Evolutionary conservation across 2,329 filamentous ascomycete genomes (phyloP), one percentile per base, ranked within the genome.

Genomic region (Aureobasidium namibiae): DNA sequence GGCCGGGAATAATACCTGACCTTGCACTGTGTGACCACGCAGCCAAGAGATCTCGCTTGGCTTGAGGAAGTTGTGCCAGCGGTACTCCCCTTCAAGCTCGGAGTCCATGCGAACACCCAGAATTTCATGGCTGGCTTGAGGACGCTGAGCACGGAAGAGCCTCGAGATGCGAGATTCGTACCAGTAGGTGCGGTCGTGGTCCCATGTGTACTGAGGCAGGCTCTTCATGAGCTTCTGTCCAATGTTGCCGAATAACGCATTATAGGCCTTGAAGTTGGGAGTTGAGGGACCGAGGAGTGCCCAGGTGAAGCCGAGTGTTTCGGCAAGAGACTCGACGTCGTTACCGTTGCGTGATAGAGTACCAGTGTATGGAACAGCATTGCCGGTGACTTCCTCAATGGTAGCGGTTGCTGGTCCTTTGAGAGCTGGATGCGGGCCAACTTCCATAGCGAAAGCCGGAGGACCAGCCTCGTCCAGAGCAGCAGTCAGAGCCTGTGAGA

Each of bases 351-450:
- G 62, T 3, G 33, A 49, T 8, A 72, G 44, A 1, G 61, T 5
- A 1, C 65, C 65, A 23, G 38, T 21, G 44, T 61, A 61, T 9
- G 57, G 48, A 5, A 60, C 38, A 16, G 3, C 9, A 11, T 38
- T 34, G 42, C 42, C 50, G 4, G 34, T 18, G n/a, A 26, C 38
- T 36, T 49, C 50, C 26, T 71, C 64, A 26, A 74, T 63, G 1
- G 67, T 74, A 52, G 75, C 68, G 2, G 60, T 65, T 0, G 70
- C 67, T 0, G 76, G 75, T 0, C 69, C 69, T 62, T 72, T 74
- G 4, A 80, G 68, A 2, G 73, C 71, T 0, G 75, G 71, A 58
- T 78, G 76, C 1, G 76, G 74, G 0, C 77, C 76, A 7, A 78
- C 61, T 50, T 79, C 77, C 5, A 79, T 64, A 16, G 64, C 70